Evolutionary conservation across 192 early-diverging fungal species (phyloP).

Genomic region (Rhizophagus prolifer): DNA sequence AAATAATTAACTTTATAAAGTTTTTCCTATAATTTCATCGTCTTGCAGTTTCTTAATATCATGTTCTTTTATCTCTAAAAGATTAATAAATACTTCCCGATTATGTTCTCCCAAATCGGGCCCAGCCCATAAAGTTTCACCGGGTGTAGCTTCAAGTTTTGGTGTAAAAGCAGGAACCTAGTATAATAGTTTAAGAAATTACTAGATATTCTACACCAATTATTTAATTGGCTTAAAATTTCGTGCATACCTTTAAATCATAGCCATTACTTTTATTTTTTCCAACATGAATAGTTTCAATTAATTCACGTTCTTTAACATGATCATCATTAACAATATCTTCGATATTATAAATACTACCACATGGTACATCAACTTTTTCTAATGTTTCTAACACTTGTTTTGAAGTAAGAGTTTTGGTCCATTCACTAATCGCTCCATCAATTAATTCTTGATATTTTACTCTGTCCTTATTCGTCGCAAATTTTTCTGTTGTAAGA

Average conservation of each 20-base stretch:
- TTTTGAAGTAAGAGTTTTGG: constrained; percentile 33
- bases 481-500: constrained; percentile 43
- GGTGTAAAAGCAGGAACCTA: constrained; percentile 47
- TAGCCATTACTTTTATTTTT: constrained; percentile 39
- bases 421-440: constrained; percentile 46
- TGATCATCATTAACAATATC: constrained; percentile 52
- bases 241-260: constrained; percentile 38
- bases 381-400: constrained; percentile 38
- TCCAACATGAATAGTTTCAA: constrained; percentile 42
- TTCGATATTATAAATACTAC: constrained; percentile 49
- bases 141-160: constrained; percentile 41
- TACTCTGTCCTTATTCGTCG: constrained; percentile 46
- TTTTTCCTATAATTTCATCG: constrained; percentile 34
- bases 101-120: constrained; percentile 51
- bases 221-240: background rate
- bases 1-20: constrained; percentile 3
- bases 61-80: constrained; percentile 34
- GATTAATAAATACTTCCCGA: constrained; percentile 32
- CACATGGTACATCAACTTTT: constrained; percentile 46
- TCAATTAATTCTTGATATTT: constrained; percentile 42
- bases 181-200: background rate
- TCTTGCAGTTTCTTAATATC: constrained; percentile 36
- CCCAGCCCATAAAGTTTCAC: constrained; percentile 51
- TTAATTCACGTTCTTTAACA: constrained; percentile 43
- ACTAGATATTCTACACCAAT: background rate